phyloP scores from a whole-genome alignment of 73 alveolate species.

The Paramecium tetraurelia region DNA sequence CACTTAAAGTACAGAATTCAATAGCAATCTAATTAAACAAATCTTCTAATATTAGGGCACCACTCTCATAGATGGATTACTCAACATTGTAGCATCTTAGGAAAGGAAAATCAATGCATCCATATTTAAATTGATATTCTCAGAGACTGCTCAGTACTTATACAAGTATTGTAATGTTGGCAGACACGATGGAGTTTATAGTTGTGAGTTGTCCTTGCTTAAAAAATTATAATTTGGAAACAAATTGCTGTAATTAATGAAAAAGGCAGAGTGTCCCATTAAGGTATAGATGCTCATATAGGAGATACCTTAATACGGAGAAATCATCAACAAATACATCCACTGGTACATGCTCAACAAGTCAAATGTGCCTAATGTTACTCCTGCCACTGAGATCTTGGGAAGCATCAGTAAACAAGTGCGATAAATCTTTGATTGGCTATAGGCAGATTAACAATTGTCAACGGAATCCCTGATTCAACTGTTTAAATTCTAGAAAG shows the following conservation, averaged over 20 bases:
- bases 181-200: slow-evolving; percentile 14
- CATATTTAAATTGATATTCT: background rate
- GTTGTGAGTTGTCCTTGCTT: background rate
- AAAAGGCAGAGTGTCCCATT: background rate
- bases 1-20: background rate
- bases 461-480: background rate
- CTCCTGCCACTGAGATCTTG: slow-evolving; percentile 21
- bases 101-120: background rate
- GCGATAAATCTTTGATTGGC: background rate
- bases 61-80: background rate
- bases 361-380: background rate
- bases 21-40: background rate
- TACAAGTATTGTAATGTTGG: slow-evolving; percentile 38
- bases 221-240: background rate
- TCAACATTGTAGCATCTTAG: background rate
- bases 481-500: background rate
- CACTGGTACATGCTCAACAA: slow-evolving; percentile 41
- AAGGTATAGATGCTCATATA: background rate
- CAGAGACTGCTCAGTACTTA: background rate
- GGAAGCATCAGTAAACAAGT: background rate
- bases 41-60: background rate
- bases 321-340: background rate
- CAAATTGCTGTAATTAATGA: background rate
- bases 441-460: background rate
- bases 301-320: background rate